Conservation (phyloP, 345 rosid genomes). For the Euphorbia lathyris region DNA sequence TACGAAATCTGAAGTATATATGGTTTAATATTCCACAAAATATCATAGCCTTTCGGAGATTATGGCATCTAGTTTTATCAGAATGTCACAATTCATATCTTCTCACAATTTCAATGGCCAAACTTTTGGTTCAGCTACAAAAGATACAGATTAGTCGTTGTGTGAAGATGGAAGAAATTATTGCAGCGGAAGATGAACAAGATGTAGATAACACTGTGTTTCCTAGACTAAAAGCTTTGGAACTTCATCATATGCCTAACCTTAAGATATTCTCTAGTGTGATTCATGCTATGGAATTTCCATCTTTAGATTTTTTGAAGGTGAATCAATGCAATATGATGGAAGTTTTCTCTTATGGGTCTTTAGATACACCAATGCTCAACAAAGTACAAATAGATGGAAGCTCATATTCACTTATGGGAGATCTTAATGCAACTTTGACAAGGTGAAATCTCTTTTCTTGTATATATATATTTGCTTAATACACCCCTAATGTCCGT, state of each 20-base stretch:
- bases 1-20: background rate
- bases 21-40: background rate
- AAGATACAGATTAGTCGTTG: background rate
- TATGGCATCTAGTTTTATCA: background rate
- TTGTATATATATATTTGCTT: too few relatives aligned
- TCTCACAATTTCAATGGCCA: background rate
- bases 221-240: background rate
- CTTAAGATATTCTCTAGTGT: background rate
- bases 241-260: background rate
- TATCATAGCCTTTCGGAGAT: background rate
- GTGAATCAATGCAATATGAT: background rate
- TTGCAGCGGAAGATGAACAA: background rate
- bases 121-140: background rate
- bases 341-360: background rate
- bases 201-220: background rate
- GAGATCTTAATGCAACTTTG: background rate
- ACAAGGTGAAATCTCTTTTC: background rate
- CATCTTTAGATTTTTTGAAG: background rate
- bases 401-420: background rate
- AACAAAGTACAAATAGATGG: background rate
- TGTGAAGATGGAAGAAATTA: background rate
- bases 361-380: background rate
- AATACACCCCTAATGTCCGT: too few relatives aligned
- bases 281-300: background rate
- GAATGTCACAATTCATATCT: background rate